These are phyloP conservation scores for Irpex sp. DNA, from an alignment of 1,284 basidiomycete species.

Conservation along the genomic window DNA sequence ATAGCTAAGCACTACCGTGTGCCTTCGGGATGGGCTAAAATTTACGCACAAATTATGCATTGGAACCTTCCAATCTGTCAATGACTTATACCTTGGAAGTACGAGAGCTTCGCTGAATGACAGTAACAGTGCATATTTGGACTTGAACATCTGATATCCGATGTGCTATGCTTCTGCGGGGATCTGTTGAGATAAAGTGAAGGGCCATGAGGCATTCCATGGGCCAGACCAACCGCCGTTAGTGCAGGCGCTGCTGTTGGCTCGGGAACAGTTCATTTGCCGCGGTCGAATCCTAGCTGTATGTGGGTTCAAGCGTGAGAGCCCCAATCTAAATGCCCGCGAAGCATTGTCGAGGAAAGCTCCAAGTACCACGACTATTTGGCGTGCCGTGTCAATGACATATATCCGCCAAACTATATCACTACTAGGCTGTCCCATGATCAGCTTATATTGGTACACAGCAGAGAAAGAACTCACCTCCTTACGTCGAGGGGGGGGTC, in stretches of 20 bases:
- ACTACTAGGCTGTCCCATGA: neutral
- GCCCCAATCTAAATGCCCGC: neutral
- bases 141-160: neutral
- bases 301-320: neutral
- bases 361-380: neutral
- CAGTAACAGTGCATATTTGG: neutral
- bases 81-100: neutral
- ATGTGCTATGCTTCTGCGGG: neutral
- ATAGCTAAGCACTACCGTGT: neutral
- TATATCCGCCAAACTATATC: neutral
- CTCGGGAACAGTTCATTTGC: neutral
- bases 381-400: neutral
- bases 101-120: neutral
- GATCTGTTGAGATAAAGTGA: neutral
- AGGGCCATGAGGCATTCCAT: neutral
- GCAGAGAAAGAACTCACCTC: neutral
- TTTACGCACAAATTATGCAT: neutral
- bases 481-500: neutral
- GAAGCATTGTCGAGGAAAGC: neutral
- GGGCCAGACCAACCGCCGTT: neutral
- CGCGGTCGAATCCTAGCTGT: neutral
- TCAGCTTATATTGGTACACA: neutral
- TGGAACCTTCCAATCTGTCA: neutral
- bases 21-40: neutral
- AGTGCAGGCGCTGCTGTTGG: neutral